These are phyloP conservation scores for Microstegium vimineum DNA, from an alignment of 176 grass and related monocot species.

Conservation along the genomic window DNA sequence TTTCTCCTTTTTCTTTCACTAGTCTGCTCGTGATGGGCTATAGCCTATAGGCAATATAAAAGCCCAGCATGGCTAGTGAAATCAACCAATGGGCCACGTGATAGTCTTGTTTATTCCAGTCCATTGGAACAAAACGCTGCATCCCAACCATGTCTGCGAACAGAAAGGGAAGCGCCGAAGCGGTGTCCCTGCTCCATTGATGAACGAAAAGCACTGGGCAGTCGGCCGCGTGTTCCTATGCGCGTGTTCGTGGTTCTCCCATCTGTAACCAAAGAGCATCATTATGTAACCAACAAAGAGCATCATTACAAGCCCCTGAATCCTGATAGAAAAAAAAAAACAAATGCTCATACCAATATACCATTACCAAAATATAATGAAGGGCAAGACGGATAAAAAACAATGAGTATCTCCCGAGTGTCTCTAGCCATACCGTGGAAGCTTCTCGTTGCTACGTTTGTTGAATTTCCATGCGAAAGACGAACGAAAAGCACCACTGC, in stretches of 20 bases:
- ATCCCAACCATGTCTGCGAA: not conserved
- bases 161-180: not conserved
- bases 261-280: not conserved
- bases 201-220: not conserved
- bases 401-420: not conserved
- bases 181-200: not conserved
- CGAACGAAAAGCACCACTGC: not conserved
- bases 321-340: not conserved
- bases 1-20: too few species aligned
- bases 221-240: conserved; percentile 12
- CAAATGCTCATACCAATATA: not conserved
- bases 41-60: not conserved
- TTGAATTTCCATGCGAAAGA: not conserved
- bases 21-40: not conserved
- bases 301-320: not conserved
- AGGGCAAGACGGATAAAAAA: not conserved
- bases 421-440: not conserved
- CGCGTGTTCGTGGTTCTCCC: not conserved
- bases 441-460: not conserved
- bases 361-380: not conserved
- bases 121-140: not conserved
- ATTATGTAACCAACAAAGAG: too few species aligned
- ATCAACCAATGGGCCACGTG: conserved; percentile 1
- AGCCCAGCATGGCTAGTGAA: not conserved
- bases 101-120: conserved; percentile 7